Conservation (phyloP, 306 rosid genomes). For the Prosopis cineraria region DNA sequence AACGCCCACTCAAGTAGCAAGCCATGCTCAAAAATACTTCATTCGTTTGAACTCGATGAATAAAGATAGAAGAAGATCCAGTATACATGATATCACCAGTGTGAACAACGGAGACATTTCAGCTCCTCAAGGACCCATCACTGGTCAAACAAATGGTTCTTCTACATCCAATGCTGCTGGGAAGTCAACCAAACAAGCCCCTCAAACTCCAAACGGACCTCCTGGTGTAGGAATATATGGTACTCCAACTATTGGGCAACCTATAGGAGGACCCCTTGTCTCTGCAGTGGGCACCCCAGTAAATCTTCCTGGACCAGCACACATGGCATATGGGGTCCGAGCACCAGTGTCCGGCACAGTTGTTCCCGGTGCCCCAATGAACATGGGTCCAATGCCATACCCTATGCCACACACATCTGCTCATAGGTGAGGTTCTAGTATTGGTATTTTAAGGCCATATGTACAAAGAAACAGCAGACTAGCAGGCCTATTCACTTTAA, state of each 20-base stretch:
- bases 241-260: constrained; percentile 82
- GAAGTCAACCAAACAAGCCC: constrained; percentile 57
- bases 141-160: constrained; percentile 75
- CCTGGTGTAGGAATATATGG: constrained; percentile 70
- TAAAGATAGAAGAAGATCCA: constrained; percentile 94
- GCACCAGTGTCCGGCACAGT: constrained; percentile 68
- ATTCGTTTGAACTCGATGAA: constrained; percentile 95
- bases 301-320: constrained; percentile 63
- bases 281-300: constrained; percentile 93
- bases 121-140: constrained; percentile 77
- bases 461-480: constrained; percentile 54
- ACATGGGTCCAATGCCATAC: constrained; percentile 71
- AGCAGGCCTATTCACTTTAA: constrained; percentile 45
- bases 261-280: constrained; percentile 85
- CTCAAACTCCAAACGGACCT: constrained; percentile 57
- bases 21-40: constrained; percentile 96
- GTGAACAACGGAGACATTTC: constrained; percentile 75
- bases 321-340: constrained; percentile 79
- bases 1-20: constrained; percentile 98
- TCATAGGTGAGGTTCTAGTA: constrained; percentile 58
- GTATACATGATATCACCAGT: constrained; percentile 94
- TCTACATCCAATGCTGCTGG: constrained; percentile 50
- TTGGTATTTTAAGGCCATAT: constrained; percentile 39
- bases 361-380: constrained; percentile 82
- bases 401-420: constrained; percentile 73